A percentile compares a stretch with the other conserved stretches of the same genome.
Evolutionary conservation across 1,284 basidiomycete genomes (phyloP).

Genomic region (Rhodotorula sp.): DNA sequence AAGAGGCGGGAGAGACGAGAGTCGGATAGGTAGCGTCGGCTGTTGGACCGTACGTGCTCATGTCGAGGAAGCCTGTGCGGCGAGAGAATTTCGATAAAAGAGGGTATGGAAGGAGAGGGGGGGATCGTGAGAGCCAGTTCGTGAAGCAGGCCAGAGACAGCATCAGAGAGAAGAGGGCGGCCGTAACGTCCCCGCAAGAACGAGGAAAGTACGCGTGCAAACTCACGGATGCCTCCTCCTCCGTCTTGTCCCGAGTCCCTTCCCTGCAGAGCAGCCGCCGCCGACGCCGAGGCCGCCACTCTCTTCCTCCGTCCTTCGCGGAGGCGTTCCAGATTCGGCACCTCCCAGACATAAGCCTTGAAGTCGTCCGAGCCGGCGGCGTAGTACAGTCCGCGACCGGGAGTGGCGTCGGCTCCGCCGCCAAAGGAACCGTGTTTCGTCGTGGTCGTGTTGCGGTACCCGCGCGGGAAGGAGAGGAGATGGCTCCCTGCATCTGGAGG

Average conservation of each 20-base stretch:
- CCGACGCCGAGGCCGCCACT: conserved; percentile 21
- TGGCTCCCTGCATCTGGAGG: conserved; percentile 30
- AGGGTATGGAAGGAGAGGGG: no score
- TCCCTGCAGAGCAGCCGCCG: conserved; percentile 29
- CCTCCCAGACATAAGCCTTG: conserved; percentile 71
- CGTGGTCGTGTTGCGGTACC: conserved; percentile 69
- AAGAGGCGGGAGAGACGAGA: not conserved
- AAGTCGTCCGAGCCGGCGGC: conserved; percentile 76
- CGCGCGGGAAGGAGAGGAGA: conserved; percentile 48
- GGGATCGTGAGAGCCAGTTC: no score
- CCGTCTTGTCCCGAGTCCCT: conserved; percentile 51
- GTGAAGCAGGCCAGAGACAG: no score
- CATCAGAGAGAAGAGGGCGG: no score
- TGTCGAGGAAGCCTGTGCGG: not conserved
- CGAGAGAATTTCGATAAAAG: no score
- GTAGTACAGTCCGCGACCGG: conserved; percentile 58
- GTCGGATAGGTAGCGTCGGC: not conserved
- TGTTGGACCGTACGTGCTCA: not conserved
- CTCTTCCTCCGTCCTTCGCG: conserved; percentile 51
- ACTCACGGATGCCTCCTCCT: conserved; percentile 41
- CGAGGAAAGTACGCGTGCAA: conserved; percentile 50
- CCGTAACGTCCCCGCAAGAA: not conserved
- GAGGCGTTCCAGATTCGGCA: conserved; percentile 58
- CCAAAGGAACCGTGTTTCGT: conserved; percentile 80
- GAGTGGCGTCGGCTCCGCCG: conserved; percentile 45